Base-by-base conservation (phyloP, 371 early-diverging fungal genomes). In the Mucor mucedo region DNA sequence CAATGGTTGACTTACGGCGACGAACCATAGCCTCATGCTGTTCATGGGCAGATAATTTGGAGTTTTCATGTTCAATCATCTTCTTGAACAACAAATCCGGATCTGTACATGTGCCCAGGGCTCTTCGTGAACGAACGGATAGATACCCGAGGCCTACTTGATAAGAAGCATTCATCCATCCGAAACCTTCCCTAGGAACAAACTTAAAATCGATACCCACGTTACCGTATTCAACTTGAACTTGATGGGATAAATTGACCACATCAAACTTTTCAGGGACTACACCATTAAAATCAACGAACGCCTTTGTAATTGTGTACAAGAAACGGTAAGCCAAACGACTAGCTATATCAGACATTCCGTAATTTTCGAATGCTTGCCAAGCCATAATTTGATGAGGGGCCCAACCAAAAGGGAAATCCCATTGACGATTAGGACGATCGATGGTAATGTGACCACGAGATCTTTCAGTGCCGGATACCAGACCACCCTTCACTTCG, bases 381-480 rank as follows among this genome's bases (percentile, higher is more conserved):
- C 98, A 97, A 2, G 95, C 92, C 68, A 97, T 79, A 30, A 97
- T 96, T 76, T 97, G 98, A 77, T 96, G 97, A 55, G 98, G 98
- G 16, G 96, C 96, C 98, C 98, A 96, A n/a, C 98, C 94, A 68
- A 86, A 94, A 0, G 93, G 94, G 68, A 87, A 94, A 60, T 97
- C 97, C 97, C 97, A 96, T 70, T 97, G 98, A 38, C 97, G 87
- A 62, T 92, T 93, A 28, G 97, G 97, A n/a, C 98, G 82, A 57
- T 88, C 88, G 16, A 92, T 69, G 7, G 86, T 71, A 38, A 91
- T 87, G 7, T 59, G 40, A 14, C 95, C 95, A 29, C 94, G 86
- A 7, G 93, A 93, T 68, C 80, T 79, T 61, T 93, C 93, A 1
- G 95, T 95, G 16, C 95, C 93, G 55, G 89, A 85, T 5, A 94